phyloP scores from a whole-genome alignment of 345 rosid genomes.

The Salix suchowensis region DNA sequence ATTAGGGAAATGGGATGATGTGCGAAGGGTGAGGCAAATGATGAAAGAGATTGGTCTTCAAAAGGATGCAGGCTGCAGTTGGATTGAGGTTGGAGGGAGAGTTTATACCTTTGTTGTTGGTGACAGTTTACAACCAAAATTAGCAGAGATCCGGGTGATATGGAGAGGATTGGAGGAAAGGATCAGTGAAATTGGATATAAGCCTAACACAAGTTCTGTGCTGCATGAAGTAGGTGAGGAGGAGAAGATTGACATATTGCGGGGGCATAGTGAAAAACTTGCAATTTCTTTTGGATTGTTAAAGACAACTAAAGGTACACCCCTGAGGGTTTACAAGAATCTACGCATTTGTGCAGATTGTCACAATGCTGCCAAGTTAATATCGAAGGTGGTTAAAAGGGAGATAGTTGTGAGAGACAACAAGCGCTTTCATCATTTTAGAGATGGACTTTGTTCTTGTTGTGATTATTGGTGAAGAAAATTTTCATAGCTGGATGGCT shows the following conservation, averaged over 20 bases:
- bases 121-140: slow-evolving; percentile 23
- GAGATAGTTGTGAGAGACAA: slow-evolving; percentile 60
- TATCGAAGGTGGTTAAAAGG: slow-evolving; percentile 45
- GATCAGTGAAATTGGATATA: slow-evolving; percentile 46
- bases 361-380: slow-evolving; percentile 55
- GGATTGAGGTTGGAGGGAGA: slow-evolving; percentile 59
- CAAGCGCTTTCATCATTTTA: slow-evolving; percentile 68
- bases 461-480: slow-evolving; percentile 35
- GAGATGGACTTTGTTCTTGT: slow-evolving; percentile 48
- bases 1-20: slow-evolving; percentile 53
- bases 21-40: slow-evolving; percentile 44
- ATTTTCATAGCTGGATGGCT: not conserved
- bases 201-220: slow-evolving; percentile 42
- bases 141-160: slow-evolving; percentile 26
- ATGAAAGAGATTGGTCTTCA: slow-evolving; percentile 50
- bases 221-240: slow-evolving; percentile 54
- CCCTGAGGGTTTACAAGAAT: slow-evolving; percentile 56
- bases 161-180: slow-evolving; percentile 43
- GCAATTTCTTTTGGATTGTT: slow-evolving; percentile 57
- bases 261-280: slow-evolving; percentile 54
- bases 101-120: slow-evolving; percentile 46
- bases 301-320: slow-evolving; percentile 39
- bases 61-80: slow-evolving; percentile 66
- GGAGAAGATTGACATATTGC: slow-evolving; percentile 42
- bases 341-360: slow-evolving; percentile 60